phyloP scores from a whole-genome alignment of 1,139 yeast species.

The Saccharomyces hybrid region DNA sequence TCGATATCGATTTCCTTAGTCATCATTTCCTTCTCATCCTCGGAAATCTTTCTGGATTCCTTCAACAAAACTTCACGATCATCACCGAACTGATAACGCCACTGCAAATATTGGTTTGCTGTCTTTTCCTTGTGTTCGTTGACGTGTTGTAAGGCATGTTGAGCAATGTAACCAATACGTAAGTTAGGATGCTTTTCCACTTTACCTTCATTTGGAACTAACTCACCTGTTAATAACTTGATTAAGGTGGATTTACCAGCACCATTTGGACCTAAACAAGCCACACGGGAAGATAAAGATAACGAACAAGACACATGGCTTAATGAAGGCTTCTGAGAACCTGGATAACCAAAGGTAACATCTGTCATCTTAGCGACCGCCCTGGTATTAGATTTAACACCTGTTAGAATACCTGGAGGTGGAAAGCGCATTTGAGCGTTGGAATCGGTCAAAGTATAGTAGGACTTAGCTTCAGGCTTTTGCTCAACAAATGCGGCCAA shows the following conservation, averaged over 20 bases:
- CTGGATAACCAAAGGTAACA: constrained; percentile 86
- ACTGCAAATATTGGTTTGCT: constrained; percentile 93
- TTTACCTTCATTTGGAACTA: constrained; percentile 75
- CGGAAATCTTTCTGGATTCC: constrained; percentile 83
- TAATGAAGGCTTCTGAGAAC: constrained; percentile 78
- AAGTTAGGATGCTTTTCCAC: constrained; percentile 97
- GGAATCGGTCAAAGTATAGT: constrained; percentile 90
- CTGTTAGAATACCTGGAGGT: constrained; percentile 92
- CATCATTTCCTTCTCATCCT: constrained; percentile 77
- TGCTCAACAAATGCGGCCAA: constrained; percentile 84
- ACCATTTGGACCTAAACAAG: constrained; percentile 95
- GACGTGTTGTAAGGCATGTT: constrained; percentile 95
- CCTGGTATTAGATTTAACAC: constrained; percentile 90
- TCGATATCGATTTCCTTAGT: constrained; percentile 66
- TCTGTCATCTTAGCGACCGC: constrained; percentile 87
- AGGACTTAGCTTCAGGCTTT: constrained; percentile 93
- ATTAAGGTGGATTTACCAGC: constrained; percentile 97
- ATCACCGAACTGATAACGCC: constrained; percentile 97
- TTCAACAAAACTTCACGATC: constrained; percentile 93
- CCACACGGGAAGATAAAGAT: constrained; percentile 89
- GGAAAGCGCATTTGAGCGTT: constrained; percentile 97
- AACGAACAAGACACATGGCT: constrained; percentile 75
- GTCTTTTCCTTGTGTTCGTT: constrained; percentile 96
- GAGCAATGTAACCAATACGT: constrained; percentile 97
- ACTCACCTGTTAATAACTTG: constrained; percentile 85